Evolutionary conservation across 306 rosid species (phyloP), one percentile per base, ranked within the genome.

Genomic region (Cucurbita argyrosperma): DNA sequence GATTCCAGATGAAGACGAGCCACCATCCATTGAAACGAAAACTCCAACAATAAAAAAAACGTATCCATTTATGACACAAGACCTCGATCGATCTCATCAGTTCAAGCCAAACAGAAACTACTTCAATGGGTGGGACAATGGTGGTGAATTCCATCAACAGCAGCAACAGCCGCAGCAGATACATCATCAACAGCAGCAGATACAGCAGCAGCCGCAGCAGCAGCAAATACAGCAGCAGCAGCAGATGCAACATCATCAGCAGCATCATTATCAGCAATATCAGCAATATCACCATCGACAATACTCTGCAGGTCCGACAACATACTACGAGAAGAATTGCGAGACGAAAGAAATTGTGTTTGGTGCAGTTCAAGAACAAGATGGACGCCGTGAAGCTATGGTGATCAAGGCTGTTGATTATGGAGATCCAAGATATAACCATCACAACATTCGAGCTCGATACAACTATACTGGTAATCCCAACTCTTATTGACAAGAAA

Each of bases 321-420:
- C 96, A 35, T 85, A 81, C 82, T 88, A 88, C 68, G 96, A 95
- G 73, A 83, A 84, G 84, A 85, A 80, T 76, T 76, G 91, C 0
- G 97, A 95, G 83, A 83, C 96, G 9, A 95, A 85, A 55, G 99
- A 95, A 87, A 89, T 95, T 38, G 95, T 95, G 79, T 95, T 95
- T 42, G 99, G 99, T 39, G 97, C 97, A 11, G 96, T 91, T 74
- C 99, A 89, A 83, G 97, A 90, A 76, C 96, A 95, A 65, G 90
- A 85, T 59, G 95, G 95, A 65, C 85, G 92, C 7, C 88, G 92
- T 3, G 98, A 90, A 81, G 86, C 97, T 8, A 86, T 95, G 87
- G 96, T 95, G 50, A 88, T 91, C 49, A 91, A 95, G 84, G 95
- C 99, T 23, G 96, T 95, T 0, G 99, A 95, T 71, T 89, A 88